phyloP scores from a whole-genome alignment of 805 yeast species.

The Schizosaccharomyces osmophilus region DNA sequence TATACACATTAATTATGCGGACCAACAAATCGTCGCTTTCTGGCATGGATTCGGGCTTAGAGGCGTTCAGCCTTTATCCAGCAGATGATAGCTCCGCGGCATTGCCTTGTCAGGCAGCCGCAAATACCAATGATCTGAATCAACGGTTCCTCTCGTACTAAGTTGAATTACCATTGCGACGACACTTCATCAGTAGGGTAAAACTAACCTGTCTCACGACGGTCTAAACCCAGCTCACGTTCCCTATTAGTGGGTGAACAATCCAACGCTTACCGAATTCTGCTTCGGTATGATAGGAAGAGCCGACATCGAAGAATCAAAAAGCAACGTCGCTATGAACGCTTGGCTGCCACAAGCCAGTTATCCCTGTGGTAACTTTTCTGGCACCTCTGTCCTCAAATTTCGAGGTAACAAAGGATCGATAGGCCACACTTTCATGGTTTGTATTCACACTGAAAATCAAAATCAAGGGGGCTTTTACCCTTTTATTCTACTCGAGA shows the following conservation, averaged over 20 bases:
- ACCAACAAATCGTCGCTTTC: constrained; percentile 21
- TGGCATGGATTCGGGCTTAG: constrained; percentile 32
- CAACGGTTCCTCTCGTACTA: constrained; percentile 24
- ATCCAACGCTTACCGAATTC: constrained; percentile 24
- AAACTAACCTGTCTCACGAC: constrained; percentile 5
- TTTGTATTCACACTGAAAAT: constrained; percentile 24
- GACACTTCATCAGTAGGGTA: constrained; percentile 3
- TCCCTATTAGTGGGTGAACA: constrained; percentile 25
- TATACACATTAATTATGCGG: constrained; percentile 20
- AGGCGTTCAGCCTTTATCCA: constrained; percentile 27
- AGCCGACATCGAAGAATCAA: constrained; percentile 27
- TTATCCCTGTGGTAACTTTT: constrained; percentile 22
- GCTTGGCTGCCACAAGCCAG: constrained; percentile 27
- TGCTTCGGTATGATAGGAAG: constrained; percentile 28
- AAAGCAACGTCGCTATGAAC: constrained; percentile 25
- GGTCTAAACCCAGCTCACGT: constrained; percentile 16
- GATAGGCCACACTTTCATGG: constrained; percentile 27
- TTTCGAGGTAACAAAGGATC: constrained; percentile 24
- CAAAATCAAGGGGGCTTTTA: constrained; percentile 23
- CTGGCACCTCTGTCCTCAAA: constrained; percentile 25
- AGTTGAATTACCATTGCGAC: constrained; percentile 21
- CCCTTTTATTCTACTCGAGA: constrained; percentile 25
- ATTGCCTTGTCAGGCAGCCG: constrained; percentile 24
- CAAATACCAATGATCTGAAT: constrained; percentile 24
- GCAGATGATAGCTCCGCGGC: constrained; percentile 27